These are phyloP conservation scores for Alternaria incomplexa DNA, from an alignment of 2,329 filamentous ascomycete species.

Conservation along the genomic window DNA sequence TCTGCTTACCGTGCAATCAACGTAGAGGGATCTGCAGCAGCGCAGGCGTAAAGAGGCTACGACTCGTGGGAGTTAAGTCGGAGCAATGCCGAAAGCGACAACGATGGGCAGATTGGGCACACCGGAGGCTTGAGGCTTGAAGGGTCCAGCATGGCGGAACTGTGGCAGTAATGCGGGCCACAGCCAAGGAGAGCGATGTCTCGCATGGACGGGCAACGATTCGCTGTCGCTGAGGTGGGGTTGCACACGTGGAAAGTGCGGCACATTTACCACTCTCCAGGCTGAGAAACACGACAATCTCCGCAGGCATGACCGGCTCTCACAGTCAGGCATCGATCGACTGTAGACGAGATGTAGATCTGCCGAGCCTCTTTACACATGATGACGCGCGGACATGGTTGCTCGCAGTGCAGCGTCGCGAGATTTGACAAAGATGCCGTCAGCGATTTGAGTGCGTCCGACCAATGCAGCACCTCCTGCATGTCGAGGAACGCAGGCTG, in stretches of 20 bases:
- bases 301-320: constrained; percentile 5
- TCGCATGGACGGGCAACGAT: constrained; percentile 37
- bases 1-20: constrained; percentile 1
- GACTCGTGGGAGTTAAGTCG: constrained; percentile 10
- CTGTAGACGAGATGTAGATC: constrained; percentile 18
- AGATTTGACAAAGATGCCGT: constrained; percentile 3
- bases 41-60: neutral
- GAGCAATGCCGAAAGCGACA: constrained; percentile 16
- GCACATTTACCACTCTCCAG: constrained; percentile 18
- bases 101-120: constrained; percentile 21
- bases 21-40: constrained; percentile 5
- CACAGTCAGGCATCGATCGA: constrained; percentile 19
- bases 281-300: constrained; percentile 20
- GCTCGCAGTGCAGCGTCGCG: neutral
- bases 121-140: constrained; percentile 10
- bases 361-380: constrained; percentile 15
- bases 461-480: constrained; percentile 1
- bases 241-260: constrained; percentile 32
- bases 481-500: constrained; percentile 8
- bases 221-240: constrained; percentile 27
- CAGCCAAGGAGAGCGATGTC: constrained; percentile 40
- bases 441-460: constrained; percentile 1
- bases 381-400: constrained; percentile 13
- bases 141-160: constrained; percentile 32
- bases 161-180: constrained; percentile 21